Base-by-base conservation (phyloP, 805 yeast species). In the Candida morakotiae region DNA sequence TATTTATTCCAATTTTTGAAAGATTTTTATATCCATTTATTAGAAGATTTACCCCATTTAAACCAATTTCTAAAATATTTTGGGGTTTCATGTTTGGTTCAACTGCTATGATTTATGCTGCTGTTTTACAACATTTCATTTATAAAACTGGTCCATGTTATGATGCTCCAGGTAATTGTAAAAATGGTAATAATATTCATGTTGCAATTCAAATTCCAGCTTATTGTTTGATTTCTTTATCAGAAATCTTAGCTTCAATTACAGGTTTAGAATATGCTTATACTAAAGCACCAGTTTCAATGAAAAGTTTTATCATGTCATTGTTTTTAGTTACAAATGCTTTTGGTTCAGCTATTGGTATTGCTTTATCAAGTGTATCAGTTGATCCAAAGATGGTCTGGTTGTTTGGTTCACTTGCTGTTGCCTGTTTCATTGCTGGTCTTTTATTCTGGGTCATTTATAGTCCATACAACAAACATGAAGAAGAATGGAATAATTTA, bases 191-290 rank as follows among this genome's bases (percentile, higher is more conserved):
- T 53, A 58, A 69, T 37, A 67, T 82, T 33, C 83, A 81, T 55
- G 79, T 85, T 46, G 86, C 85, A 46, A 67, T 78, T 43, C 89
- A 83, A 63, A 67, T 66, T n/a, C 83, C 83, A 13, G 83, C 87
- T 3, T 85, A 84, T 59, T 71, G 82, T 29, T 62, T 85, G 45
- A 78, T 82, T 58, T 91, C 85, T 9, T 55, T 82, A 37, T 77
- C 88, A 13, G 94, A 85, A 60, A 83, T 84, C 46, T 74, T 85
- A 48, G 88, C 89, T 22, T 81, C 85, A 37, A 76, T 83, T 49
- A 83, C 93, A 16, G 93, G 91, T 49, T 73, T 82, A 48, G 93
- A 85, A 64, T 83, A 82, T 54, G 94, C 94, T 14, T 85, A 82
- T 64, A 79, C 88, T 19, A 81, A 84, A 64, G 91, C 93, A 5